phyloP scores from a whole-genome alignment of 2,329 filamentous ascomycete species.

The Monosporascus sp. region DNA sequence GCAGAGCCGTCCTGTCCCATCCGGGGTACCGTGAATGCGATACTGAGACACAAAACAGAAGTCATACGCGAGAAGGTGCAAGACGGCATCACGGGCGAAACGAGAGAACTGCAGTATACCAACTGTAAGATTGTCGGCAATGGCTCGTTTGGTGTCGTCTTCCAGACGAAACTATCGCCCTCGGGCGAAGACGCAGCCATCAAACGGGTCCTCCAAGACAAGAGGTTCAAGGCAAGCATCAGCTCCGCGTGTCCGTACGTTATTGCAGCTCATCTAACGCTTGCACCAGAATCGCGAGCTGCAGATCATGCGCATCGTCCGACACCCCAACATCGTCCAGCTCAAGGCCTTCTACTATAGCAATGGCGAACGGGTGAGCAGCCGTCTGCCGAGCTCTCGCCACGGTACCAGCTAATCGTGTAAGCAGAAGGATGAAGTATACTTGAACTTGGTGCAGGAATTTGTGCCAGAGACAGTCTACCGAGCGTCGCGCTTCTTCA shows the following conservation, averaged over 20 bases:
- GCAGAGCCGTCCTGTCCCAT: slow-evolving; percentile 19
- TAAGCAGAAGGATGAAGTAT: slow-evolving; percentile 88
- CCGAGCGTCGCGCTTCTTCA: slow-evolving; percentile 96
- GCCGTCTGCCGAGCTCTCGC: slow-evolving; percentile 3
- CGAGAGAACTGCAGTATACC: slow-evolving; percentile 94
- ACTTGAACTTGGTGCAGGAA: slow-evolving; percentile 95
- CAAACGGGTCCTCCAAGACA: slow-evolving; percentile 97
- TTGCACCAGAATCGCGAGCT: slow-evolving; percentile 82
- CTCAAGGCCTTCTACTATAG: slow-evolving; percentile 99
- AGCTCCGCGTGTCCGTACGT: neutral
- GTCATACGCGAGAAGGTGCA: slow-evolving; percentile 98
- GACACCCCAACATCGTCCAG: slow-evolving; percentile 98
- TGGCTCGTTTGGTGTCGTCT: slow-evolving; percentile 96
- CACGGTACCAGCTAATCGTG: slow-evolving; percentile 8
- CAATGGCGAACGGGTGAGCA: slow-evolving; percentile 86
- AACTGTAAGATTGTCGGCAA: slow-evolving; percentile 99
- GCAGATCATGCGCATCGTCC: slow-evolving; percentile 99
- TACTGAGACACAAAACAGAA: slow-evolving; percentile 51
- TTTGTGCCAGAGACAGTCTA: slow-evolving; percentile 98
- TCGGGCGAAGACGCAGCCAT: slow-evolving; percentile 97
- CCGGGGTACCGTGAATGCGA: slow-evolving; percentile 6
- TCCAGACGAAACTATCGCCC: slow-evolving; percentile 98
- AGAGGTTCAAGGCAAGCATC: slow-evolving; percentile 86
- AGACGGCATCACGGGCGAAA: slow-evolving; percentile 94
- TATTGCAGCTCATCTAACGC: slow-evolving; percentile 10